Base-by-base conservation (phyloP, 164 flowering plant species). In the Umbilicus rupestris region DNA sequence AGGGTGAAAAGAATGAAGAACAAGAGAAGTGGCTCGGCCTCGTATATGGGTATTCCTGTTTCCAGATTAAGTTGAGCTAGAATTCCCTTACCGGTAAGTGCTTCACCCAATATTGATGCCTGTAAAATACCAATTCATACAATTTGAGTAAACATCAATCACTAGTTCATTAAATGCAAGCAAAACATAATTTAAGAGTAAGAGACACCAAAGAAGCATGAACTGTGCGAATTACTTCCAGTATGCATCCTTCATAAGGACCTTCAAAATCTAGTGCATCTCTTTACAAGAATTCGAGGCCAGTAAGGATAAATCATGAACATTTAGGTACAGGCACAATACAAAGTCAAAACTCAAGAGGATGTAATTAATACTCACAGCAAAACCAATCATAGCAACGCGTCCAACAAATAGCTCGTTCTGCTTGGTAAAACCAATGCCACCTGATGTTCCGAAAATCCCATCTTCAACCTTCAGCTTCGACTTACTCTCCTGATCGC, bases 381-480 rank as follows among this genome's bases (percentile, higher is more conserved):
- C 98, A 64, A 94, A 94, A 8, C 98, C 98, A 67, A 94, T 50
- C 98, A 94, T 94, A 66, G 98, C 98, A 67, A 94, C 98, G 70
- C 97, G 97, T 29, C 98, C 98, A 0, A 94, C 98, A 63, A 94
- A 94, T 63, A 94, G 86, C 77, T 94, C 98, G 64, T 94, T 94
- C 76, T 86, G 83, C 78, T 94, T 94, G 1, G 98, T 94, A 73
- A 94, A 94, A 17, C 98, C 98, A 74, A 90, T 87, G 17, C 98
- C 98, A 2, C 98, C 97, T 1, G 98, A 93, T 1, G 98, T 93
- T 3, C 98, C 98, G 73, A 93, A 90, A 22, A 93, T 80, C 3
- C 97, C 98, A 80, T 89, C 96, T 72, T 94, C 97, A 37, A 86
- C 93, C 80, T 87, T 76, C 1, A 68, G 76, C 83, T 87, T 87